Percentiles rank a stretch among this genome's conserved stretches.
Evolutionary conservation across 768 basidiomycete genomes (phyloP).

Genomic region (Tylopilus felleus): DNA sequence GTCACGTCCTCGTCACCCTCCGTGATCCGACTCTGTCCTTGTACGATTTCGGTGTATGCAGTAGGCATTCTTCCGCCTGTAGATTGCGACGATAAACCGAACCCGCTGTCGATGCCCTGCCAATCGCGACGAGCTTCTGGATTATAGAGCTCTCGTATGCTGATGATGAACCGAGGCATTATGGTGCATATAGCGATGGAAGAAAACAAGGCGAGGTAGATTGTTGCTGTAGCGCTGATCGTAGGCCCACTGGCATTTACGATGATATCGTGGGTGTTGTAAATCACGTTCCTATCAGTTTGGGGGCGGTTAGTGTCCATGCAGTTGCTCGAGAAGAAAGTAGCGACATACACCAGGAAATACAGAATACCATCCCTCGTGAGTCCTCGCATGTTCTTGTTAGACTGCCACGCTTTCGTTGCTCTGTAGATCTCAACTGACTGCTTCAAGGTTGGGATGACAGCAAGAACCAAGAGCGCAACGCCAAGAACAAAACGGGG

Average conservation of each 20-base stretch:
- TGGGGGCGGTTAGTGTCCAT: not conserved
- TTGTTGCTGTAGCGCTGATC: not conserved
- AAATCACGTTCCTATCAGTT: not conserved
- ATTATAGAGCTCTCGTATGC: conserved; percentile 8
- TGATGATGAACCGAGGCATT: not conserved
- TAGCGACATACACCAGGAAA: conserved; percentile 12
- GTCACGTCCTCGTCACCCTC: too few relatives aligned
- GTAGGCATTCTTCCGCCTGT: too few relatives aligned
- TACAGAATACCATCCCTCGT: conserved; percentile 11
- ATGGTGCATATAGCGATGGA: not conserved
- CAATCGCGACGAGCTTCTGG: not conserved
- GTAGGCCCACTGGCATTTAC: not conserved
- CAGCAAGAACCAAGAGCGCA: conserved; percentile 3
- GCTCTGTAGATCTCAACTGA: conserved; percentile 2
- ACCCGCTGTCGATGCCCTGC: conserved; percentile 13
- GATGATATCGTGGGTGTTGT: not conserved
- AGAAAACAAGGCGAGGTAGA: not conserved
- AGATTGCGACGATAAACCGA: conserved; percentile 2
- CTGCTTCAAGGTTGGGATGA: not conserved
- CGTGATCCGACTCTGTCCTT: too few relatives aligned
- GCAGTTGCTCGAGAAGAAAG: not conserved
- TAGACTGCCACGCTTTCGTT: conserved; percentile 7
- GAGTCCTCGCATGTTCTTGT: conserved; percentile 3
- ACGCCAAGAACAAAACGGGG: conserved; percentile 3
- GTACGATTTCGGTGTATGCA: too few relatives aligned